Base-by-base conservation (phyloP, 2,329 filamentous ascomycete species). In the Onygena corvina region DNA sequence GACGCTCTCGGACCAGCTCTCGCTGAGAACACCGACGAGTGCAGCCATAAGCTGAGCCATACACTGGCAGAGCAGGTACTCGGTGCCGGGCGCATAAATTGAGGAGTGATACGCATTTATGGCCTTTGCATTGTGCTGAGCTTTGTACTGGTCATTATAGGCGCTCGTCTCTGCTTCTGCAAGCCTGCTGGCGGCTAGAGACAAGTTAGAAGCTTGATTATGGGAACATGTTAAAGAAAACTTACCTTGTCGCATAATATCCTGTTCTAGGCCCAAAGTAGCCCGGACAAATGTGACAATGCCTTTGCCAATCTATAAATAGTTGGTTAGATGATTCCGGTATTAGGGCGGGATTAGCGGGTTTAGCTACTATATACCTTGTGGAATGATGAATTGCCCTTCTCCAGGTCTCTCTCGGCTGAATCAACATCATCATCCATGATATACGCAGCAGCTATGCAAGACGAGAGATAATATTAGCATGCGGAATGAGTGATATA, bases 361-460 rank as follows among this genome's bases (percentile, higher is more conserved):
- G 12, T n/a, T 25, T 44, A 18, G 16, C 11, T n/a, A 21, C 46
- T 44, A 59, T 62, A 51, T 60, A 80, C 77, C 69, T 80, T 79
- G 67, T 98, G 92, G 62, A 93, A 96, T n/a, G 86, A 79, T 4
- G 89, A 94, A 57, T 77, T 76, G 38, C 84, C 82, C 56, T 82
- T 76, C 46, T 76, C 76, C 30, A 94, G 73, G 35, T 80, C 79
- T 52, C 73, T 73, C 67, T 93, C 86, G 4, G 92, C 92, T 33
- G 79, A 81, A 30, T 87, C 84, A 52, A 96, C 83, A 67, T 96
- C 87, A 67, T 94, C 88, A 61, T 92, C 83, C 74, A 94, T 83
- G 58, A 94, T 86, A 50, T 85, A 71, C 6, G 76, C 74, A 3
- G 83, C 79, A 33, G 84, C 83, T 64, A 61, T 30, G n/a, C 9